phyloP scores from a whole-genome alignment of 495 filamentous ascomycete genomes.

The Penicillium simplicissimum region DNA sequence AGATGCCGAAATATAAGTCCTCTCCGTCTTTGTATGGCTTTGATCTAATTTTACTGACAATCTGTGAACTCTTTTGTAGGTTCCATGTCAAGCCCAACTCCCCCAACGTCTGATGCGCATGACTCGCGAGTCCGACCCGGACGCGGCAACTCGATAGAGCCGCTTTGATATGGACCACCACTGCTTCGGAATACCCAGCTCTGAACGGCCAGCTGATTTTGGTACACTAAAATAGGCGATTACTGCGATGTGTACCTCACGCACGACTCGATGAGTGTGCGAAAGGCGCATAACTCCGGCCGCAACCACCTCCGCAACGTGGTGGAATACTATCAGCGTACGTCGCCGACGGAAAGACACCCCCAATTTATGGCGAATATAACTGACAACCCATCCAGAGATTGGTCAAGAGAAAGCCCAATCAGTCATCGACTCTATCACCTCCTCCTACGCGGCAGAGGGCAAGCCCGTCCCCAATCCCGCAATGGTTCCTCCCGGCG shows the following conservation, averaged over 20 bases:
- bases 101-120: not conserved
- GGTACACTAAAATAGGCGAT: slow-evolving; percentile 64
- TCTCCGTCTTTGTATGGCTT: slow-evolving; percentile 1
- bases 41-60: slow-evolving; percentile 46
- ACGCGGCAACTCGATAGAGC: slow-evolving; percentile 13
- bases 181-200: no score
- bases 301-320: slow-evolving; percentile 97
- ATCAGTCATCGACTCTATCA: slow-evolving; percentile 96
- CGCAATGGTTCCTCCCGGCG: slow-evolving; percentile 62
- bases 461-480: slow-evolving; percentile 84
- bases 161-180: slow-evolving; percentile 6
- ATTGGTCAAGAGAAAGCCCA: slow-evolving; percentile 99
- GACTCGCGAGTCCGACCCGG: slow-evolving; percentile 14
- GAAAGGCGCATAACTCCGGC: slow-evolving; percentile 96
- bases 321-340: slow-evolving; percentile 97
- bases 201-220: slow-evolving; percentile 12
- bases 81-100: slow-evolving; percentile 11
- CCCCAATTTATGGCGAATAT: not conserved
- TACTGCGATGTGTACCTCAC: slow-evolving; percentile 99
- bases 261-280: slow-evolving; percentile 99
- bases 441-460: slow-evolving; percentile 88
- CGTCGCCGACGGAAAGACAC: slow-evolving; percentile 17
- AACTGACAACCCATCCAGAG: slow-evolving; percentile 53
- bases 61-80: slow-evolving; percentile 69
- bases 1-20: slow-evolving; percentile 82